Percentiles rank a stretch among this genome's conserved stretches.
These are phyloP conservation scores for Stachybotrys chartarum DNA, from an alignment of 2,329 filamentous ascomycete species.

Conservation along the genomic window DNA sequence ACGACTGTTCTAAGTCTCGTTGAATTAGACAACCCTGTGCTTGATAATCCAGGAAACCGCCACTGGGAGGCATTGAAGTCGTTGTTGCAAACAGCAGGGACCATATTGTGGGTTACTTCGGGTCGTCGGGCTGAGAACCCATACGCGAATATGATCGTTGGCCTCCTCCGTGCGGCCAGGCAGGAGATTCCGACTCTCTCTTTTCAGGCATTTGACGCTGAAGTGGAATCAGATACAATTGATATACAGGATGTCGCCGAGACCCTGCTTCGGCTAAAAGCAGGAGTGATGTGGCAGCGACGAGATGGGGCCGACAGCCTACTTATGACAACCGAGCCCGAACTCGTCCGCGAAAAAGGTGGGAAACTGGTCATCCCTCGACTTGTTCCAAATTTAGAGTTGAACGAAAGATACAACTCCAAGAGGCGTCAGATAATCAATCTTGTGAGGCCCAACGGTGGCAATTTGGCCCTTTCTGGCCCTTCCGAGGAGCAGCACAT, in stretches of 20 bases:
- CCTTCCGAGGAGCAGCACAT: no score
- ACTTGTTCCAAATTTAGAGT: slow-evolving; percentile 1
- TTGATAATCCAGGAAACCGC: slow-evolving; percentile 2
- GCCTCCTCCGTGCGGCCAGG: slow-evolving; percentile 5
- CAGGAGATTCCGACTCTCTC: slow-evolving; percentile 4
- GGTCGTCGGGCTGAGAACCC: slow-evolving; percentile 5
- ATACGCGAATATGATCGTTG: slow-evolving; percentile 5
- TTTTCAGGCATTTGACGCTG: slow-evolving; percentile 5
- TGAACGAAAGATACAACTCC: slow-evolving; percentile 7
- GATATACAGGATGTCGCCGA: background rate
- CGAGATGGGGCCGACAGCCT: slow-evolving; percentile 3
- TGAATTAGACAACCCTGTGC: slow-evolving; percentile 5
- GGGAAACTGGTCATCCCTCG: slow-evolving; percentile 5
- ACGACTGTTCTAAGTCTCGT: slow-evolving; percentile 5
- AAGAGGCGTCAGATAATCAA: background rate
- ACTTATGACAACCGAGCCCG: slow-evolving; percentile 3
- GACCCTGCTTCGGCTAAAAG: background rate
- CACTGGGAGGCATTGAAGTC: slow-evolving; percentile 6
- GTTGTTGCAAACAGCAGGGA: slow-evolving; percentile 3
- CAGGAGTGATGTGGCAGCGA: background rate
- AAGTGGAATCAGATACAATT: background rate
- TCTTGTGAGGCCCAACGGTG: no score
- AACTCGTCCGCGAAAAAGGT: slow-evolving; percentile 5
- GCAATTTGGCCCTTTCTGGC: no score
- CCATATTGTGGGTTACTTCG: slow-evolving; percentile 6